Evolutionary conservation across 495 filamentous ascomycete species (phyloP).

Genomic region (Hyaloscypha variabilis): DNA sequence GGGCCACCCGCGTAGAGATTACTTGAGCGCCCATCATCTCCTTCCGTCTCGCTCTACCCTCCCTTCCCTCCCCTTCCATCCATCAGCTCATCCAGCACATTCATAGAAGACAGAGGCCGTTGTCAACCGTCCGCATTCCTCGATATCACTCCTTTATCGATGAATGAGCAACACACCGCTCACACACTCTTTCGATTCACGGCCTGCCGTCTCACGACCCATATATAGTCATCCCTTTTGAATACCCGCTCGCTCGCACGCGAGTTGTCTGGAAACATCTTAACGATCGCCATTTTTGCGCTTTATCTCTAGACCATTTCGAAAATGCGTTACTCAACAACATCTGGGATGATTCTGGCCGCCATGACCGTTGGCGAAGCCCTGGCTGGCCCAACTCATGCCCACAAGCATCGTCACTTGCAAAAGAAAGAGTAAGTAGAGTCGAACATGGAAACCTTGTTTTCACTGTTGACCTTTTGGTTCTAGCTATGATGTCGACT

Average conservation of each 20-base stretch:
- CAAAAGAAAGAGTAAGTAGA: constrained; percentile 33
- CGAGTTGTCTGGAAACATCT: neutral
- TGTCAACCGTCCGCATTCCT: constrained; percentile 22
- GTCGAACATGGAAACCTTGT: neutral
- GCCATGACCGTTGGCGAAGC: constrained; percentile 30
- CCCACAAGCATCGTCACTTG: constrained; percentile 23
- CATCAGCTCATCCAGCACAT: no score
- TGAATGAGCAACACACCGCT: constrained; percentile 30
- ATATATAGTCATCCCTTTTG: constrained; percentile 4
- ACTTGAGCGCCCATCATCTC: constrained; percentile 17
- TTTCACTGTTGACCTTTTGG: constrained; percentile 10
- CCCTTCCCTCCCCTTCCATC: constrained; percentile 8
- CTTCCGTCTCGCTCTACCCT: constrained; percentile 16
- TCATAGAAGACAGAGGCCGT: constrained; percentile 11
- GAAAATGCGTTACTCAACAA: constrained; percentile 29
- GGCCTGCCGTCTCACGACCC: constrained; percentile 21
- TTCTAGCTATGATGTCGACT: constrained; percentile 20
- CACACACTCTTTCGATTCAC: constrained; percentile 28
- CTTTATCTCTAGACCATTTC: constrained; percentile 7
- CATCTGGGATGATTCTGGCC: constrained; percentile 29
- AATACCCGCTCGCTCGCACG: neutral
- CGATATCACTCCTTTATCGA: constrained; percentile 26
- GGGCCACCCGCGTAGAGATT: constrained; percentile 4
- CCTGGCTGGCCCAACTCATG: constrained; percentile 32
- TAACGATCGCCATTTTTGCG: neutral